A percentile compares a stretch with the other conserved stretches of the same genome.
These are phyloP conservation scores for Inosperma sp. DNA, from an alignment of 768 basidiomycete genomes.

Conservation along the genomic window DNA sequence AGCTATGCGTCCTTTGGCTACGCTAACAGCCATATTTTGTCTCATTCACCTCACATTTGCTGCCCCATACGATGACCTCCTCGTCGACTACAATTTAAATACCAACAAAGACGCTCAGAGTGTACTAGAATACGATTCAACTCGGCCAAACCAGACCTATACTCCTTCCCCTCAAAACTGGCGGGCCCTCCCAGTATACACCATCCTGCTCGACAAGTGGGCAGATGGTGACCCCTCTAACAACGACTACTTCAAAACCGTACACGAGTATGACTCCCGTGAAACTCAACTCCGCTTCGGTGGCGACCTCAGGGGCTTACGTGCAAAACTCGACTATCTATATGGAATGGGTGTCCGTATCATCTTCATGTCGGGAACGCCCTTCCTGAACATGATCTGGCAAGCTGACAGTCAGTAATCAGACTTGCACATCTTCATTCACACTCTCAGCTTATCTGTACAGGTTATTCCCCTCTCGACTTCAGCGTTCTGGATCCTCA, in stretches of 20 bases:
- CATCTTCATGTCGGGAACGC: slow-evolving; percentile 90
- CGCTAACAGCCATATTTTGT: slow-evolving; percentile 37
- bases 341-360: slow-evolving; percentile 81
- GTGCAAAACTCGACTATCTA: slow-evolving; percentile 76
- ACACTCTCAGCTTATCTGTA: slow-evolving; percentile 15
- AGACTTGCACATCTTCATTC: not conserved
- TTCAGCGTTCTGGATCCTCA: slow-evolving; percentile 90
- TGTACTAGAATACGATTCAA: slow-evolving; percentile 54
- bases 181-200: slow-evolving; percentile 77
- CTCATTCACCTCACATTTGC: slow-evolving; percentile 40
- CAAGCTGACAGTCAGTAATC: slow-evolving; percentile 88
- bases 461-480: slow-evolving; percentile 92
- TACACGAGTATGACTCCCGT: slow-evolving; percentile 78
- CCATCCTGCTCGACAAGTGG: slow-evolving; percentile 86
- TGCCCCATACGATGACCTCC: slow-evolving; percentile 64
- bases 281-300: slow-evolving; percentile 89
- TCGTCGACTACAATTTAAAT: slow-evolving; percentile 76
- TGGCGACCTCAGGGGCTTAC: slow-evolving; percentile 81
- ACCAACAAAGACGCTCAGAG: slow-evolving; percentile 58
- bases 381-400: slow-evolving; percentile 96
- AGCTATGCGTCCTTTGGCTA: slow-evolving; percentile 45
- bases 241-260: slow-evolving; percentile 81
- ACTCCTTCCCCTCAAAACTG: slow-evolving; percentile 81
- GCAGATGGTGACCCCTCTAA: slow-evolving; percentile 90
- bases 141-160: slow-evolving; percentile 61